phyloP scores from a whole-genome alignment of 768 basidiomycete genomes.

The Calvatia gigantea region DNA sequence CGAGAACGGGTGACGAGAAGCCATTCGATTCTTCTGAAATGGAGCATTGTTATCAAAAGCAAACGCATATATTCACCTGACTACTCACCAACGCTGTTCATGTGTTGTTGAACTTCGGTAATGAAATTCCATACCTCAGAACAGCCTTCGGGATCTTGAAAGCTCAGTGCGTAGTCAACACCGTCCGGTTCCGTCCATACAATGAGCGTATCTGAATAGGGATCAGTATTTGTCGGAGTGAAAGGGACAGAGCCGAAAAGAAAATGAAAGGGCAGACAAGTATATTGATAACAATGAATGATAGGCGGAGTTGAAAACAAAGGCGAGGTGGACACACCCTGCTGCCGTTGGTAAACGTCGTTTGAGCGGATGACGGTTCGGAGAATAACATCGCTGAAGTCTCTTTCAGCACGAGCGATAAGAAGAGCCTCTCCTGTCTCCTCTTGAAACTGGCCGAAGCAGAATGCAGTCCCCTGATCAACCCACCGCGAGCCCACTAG shows the following conservation, averaged over 20 bases:
- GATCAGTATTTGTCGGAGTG: constrained; percentile 8
- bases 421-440: constrained; percentile 75
- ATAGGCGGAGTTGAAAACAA: neutral
- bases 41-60: constrained; percentile 14
- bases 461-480: constrained; percentile 96
- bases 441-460: constrained; percentile 83
- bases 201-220: constrained; percentile 81
- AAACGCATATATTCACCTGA: neutral
- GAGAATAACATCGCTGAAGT: constrained; percentile 69
- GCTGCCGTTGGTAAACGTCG: constrained; percentile 85
- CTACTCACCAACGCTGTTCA: constrained; percentile 59
- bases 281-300: neutral
- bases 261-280: neutral
- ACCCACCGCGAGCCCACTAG: constrained; percentile 89
- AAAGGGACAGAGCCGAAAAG: constrained; percentile 12
- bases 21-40: constrained; percentile 30
- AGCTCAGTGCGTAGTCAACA: constrained; percentile 93
- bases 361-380: constrained; percentile 77
- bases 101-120: constrained; percentile 82
- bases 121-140: constrained; percentile 98
- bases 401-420: constrained; percentile 78
- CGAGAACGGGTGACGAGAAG: constrained; percentile 54
- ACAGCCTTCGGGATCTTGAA: constrained; percentile 95
- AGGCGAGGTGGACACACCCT: constrained; percentile 50
- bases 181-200: constrained; percentile 98